Percentiles rank a stretch among this genome's conserved stretches.
Conservation (phyloP, 352 stramenopile species). For the Saprolegnia diclina region DNA sequence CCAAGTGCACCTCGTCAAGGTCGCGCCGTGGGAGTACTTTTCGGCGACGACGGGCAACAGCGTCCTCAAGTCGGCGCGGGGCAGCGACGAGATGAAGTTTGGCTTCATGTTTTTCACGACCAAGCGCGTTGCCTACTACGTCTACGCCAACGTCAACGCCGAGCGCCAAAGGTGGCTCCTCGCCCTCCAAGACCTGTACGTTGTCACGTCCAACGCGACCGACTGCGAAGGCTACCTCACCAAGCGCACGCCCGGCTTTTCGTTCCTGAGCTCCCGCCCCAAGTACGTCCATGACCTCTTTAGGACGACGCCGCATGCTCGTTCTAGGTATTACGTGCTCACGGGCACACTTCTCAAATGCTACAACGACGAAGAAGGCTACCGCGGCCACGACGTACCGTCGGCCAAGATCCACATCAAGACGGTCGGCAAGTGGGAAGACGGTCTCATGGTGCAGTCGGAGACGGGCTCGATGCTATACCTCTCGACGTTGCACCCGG, state of each 20-base stretch:
- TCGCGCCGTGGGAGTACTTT: conserved; percentile 23
- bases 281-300: conserved; percentile 15
- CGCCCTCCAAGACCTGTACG: conserved; percentile 24
- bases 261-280: conserved; percentile 21
- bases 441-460: conserved; percentile 20
- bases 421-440: conserved; percentile 22
- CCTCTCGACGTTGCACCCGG: conserved; percentile 3
- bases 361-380: conserved; percentile 23
- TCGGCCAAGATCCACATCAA: conserved; percentile 6
- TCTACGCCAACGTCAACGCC: conserved; percentile 15
- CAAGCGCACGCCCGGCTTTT: conserved; percentile 18
- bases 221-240: conserved; percentile 28
- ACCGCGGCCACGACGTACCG: conserved; percentile 1
- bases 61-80: conserved; percentile 10
- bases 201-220: conserved; percentile 12
- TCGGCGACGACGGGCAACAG: neutral
- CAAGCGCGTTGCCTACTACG: conserved; percentile 28
- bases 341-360: conserved; percentile 19
- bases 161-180: conserved; percentile 26
- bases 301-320: too few species aligned
- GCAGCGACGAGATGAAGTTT: conserved; percentile 20
- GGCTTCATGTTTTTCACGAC: conserved; percentile 30
- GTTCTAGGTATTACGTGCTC: conserved; percentile 25
- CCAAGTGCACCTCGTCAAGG: conserved; percentile 27
- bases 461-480: conserved; percentile 25